These are phyloP conservation scores for Phaseolus coccineus DNA, from an alignment of 331 rosid species.

Conservation along the genomic window DNA sequence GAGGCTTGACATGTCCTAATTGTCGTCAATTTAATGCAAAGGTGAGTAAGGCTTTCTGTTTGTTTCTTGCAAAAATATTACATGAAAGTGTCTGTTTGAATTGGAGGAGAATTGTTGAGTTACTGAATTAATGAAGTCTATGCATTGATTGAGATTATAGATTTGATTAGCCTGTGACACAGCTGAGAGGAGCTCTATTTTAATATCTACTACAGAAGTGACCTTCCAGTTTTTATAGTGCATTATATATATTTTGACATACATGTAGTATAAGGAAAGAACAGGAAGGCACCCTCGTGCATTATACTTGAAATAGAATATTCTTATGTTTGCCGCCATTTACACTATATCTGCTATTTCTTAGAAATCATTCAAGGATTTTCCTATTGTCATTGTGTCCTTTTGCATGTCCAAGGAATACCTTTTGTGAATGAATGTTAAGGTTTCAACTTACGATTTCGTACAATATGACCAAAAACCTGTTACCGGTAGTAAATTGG, in stretches of 20 bases:
- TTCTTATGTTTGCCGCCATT: background rate
- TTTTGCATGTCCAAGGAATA: background rate
- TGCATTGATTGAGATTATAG: background rate
- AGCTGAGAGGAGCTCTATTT: constrained; percentile 24
- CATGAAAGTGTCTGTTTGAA: background rate
- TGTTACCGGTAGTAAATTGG: background rate
- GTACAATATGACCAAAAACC: background rate
- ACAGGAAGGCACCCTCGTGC: background rate
- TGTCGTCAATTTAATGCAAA: constrained; percentile 89
- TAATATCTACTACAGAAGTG: constrained; percentile 26
- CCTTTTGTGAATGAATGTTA: background rate
- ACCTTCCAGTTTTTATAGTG: constrained; percentile 13
- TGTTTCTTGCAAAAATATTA: constrained; percentile 1
- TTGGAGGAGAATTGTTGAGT: constrained; percentile 24
- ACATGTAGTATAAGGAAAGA: background rate
- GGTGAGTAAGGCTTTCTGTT: constrained; percentile 60
- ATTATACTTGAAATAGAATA: constrained; percentile 1
- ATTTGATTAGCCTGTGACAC: constrained; percentile 22
- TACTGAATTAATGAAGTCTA: constrained; percentile 1
- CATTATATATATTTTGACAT: constrained; percentile 24
- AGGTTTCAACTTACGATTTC: background rate
- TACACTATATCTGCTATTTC: background rate
- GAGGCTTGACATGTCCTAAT: constrained; percentile 66
- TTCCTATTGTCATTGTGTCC: constrained; percentile 3
- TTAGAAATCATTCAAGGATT: background rate